These are phyloP conservation scores for Fagopyrum tataricum DNA, from an alignment of 148 eudicot species.

Conservation along the genomic window DNA sequence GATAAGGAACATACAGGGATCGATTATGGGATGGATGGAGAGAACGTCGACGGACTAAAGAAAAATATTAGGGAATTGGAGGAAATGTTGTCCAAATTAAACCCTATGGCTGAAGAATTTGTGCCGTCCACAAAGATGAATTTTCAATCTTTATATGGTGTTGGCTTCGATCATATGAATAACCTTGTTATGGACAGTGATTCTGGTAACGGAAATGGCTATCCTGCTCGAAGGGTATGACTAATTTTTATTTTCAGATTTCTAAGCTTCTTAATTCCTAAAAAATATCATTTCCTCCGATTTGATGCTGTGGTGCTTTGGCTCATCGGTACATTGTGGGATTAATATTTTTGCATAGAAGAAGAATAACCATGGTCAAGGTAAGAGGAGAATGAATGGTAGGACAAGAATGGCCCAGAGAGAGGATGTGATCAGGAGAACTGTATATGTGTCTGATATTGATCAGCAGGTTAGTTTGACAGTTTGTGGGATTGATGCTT, in stretches of 20 bases:
- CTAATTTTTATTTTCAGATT: slow-evolving; percentile 2
- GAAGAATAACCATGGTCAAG: slow-evolving; percentile 37
- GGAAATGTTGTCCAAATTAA: slow-evolving; percentile 29
- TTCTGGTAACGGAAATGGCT: slow-evolving; percentile 13
- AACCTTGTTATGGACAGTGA: neutral
- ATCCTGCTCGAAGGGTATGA: slow-evolving; percentile 18
- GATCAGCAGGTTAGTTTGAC: slow-evolving; percentile 63
- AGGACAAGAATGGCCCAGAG: slow-evolving; percentile 79
- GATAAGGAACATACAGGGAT: slow-evolving; percentile 8
- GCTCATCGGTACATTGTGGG: slow-evolving; percentile 9
- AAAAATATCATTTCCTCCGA: neutral
- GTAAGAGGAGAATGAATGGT: slow-evolving; percentile 52
- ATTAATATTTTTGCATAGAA: slow-evolving; percentile 28
- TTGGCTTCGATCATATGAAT: slow-evolving; percentile 3
- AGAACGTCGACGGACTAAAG: slow-evolving; percentile 17
- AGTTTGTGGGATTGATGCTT: neutral
- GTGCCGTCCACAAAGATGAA: slow-evolving; percentile 26
- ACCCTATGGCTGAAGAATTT: slow-evolving; percentile 38
- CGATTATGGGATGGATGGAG: slow-evolving; percentile 13
- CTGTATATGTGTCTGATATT: slow-evolving; percentile 94
- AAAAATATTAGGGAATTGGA: slow-evolving; percentile 29
- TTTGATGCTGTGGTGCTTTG: slow-evolving; percentile 10
- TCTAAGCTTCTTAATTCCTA: neutral
- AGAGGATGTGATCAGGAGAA: slow-evolving; percentile 82
- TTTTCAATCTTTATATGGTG: slow-evolving; percentile 11